These are phyloP conservation scores for Paulownia fortunei DNA, from an alignment of 257 asterid genomes.

Conservation along the genomic window DNA sequence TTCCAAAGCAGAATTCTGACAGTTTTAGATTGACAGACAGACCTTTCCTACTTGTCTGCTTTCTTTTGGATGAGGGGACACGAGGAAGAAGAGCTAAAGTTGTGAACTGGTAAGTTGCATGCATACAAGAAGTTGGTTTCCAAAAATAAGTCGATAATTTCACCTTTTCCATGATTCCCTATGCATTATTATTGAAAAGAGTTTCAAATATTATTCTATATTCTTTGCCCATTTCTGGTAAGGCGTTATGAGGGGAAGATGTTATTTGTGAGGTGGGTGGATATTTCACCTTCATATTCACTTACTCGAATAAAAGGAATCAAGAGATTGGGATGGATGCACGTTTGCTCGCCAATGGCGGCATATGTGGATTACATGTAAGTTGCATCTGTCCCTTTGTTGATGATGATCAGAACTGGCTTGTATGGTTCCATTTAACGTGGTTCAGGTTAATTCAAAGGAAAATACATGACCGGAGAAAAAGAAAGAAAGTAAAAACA, in stretches of 20 bases:
- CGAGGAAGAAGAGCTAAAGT: constrained; percentile 1
- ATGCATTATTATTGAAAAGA: constrained; percentile 50
- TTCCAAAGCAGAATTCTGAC: constrained; percentile 37
- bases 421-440: constrained; percentile 28
- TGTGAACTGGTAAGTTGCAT: constrained; percentile 29
- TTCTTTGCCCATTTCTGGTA: constrained; percentile 54
- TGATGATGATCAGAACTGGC: constrained; percentile 29
- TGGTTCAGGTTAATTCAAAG: constrained; percentile 29
- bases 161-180: constrained; percentile 49
- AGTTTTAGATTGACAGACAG: constrained; percentile 18
- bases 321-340: no score
- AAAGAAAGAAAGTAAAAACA: neutral
- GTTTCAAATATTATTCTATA: constrained; percentile 36
- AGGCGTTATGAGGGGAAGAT: constrained; percentile 50
- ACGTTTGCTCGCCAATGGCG: no score
- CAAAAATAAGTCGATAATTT: constrained; percentile 29
- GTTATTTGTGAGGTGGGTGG: constrained; percentile 39
- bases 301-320: no score
- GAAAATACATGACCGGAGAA: neutral
- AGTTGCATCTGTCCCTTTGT: constrained; percentile 16
- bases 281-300: constrained; percentile 14
- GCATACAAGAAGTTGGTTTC: constrained; percentile 21
- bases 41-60: neutral
- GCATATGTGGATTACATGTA: constrained; percentile 8
- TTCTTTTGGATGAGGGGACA: constrained; percentile 30